A percentile compares a stretch with the other conserved stretches of the same genome.
phyloP scores from a whole-genome alignment of 768 basidiomycete genomes.

The Boletus barrowsii region DNA sequence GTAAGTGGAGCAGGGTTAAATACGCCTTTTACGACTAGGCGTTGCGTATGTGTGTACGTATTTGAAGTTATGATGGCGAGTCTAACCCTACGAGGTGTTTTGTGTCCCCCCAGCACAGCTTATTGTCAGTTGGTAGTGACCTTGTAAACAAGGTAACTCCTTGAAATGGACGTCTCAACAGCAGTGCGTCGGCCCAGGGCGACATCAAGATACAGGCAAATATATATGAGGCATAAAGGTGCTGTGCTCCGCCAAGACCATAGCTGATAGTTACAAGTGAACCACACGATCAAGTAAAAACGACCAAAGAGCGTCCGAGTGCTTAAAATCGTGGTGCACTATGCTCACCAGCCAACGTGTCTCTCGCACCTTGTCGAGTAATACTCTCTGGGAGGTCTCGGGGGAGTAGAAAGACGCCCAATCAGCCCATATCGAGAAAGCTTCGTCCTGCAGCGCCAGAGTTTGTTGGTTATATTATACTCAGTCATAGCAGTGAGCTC shows the following conservation, averaged over 20 bases:
- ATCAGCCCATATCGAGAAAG: slow-evolving; percentile 92
- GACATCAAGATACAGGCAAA: no score
- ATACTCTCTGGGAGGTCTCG: slow-evolving; percentile 60
- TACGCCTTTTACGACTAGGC: no score
- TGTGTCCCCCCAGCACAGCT: no score
- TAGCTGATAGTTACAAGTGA: not conserved
- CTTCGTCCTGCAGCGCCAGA: slow-evolving; percentile 69
- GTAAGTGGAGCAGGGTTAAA: no score
- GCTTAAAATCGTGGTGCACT: slow-evolving; percentile 90
- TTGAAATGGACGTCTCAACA: no score
- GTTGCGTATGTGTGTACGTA: no score
- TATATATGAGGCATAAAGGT: no score
- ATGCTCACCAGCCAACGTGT: slow-evolving; percentile 88
- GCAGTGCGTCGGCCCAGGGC: no score
- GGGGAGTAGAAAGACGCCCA: slow-evolving; percentile 90
- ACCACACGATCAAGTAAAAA: slow-evolving; percentile 57
- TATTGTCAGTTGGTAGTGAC: no score
- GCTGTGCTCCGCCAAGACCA: not conserved
- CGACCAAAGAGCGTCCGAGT: slow-evolving; percentile 74
- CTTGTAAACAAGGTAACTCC: no score
- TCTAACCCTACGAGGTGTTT: no score
- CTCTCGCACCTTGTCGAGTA: slow-evolving; percentile 71
- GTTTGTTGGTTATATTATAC: not conserved
- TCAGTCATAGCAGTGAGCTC: slow-evolving; percentile 11
- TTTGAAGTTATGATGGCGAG: no score